Conservation (phyloP, 2,329 filamentous ascomycete genomes). For the Periconia sp. region DNA sequence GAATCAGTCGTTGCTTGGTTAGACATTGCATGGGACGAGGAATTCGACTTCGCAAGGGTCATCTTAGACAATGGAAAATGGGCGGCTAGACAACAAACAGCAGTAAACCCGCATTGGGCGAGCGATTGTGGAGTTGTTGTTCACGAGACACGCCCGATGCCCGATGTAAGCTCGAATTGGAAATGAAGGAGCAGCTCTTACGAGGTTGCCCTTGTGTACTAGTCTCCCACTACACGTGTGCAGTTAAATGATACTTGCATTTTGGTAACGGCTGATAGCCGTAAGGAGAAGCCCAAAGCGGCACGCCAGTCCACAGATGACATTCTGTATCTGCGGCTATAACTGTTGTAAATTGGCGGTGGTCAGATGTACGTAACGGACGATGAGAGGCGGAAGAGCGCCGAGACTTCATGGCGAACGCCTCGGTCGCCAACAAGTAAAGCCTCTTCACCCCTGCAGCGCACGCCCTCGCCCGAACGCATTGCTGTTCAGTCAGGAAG, state of each 20-base stretch:
- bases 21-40: too few relatives aligned
- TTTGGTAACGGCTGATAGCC: constrained; percentile 52
- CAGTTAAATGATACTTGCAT: constrained; percentile 52
- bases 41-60: too few relatives aligned
- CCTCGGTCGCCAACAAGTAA: constrained; percentile 2
- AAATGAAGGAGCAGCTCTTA: constrained; percentile 18
- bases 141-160: too few relatives aligned
- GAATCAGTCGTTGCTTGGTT: too few relatives aligned
- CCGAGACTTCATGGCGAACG: constrained; percentile 4
- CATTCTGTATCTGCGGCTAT: constrained; percentile 16
- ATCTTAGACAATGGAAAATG: too few relatives aligned
- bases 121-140: too few relatives aligned
- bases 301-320: constrained; percentile 48
- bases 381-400: constrained; percentile 49
- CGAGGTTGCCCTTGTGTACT: constrained; percentile 19
- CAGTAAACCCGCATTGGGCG: too few relatives aligned
- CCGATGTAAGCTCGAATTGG: too few relatives aligned
- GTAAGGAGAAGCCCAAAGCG: constrained; percentile 52
- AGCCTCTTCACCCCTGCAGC: constrained; percentile 3
- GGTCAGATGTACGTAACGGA: constrained; percentile 64
- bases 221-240: constrained; percentile 1
- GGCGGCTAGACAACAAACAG: too few relatives aligned
- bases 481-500: neutral
- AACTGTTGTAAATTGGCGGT: constrained; percentile 7
- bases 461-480: neutral